A percentile compares a stretch with the other conserved stretches of the same genome.
phyloP scores from a whole-genome alignment of 2,329 filamentous ascomycete species.

The Byssoonygena ceratinophila region DNA sequence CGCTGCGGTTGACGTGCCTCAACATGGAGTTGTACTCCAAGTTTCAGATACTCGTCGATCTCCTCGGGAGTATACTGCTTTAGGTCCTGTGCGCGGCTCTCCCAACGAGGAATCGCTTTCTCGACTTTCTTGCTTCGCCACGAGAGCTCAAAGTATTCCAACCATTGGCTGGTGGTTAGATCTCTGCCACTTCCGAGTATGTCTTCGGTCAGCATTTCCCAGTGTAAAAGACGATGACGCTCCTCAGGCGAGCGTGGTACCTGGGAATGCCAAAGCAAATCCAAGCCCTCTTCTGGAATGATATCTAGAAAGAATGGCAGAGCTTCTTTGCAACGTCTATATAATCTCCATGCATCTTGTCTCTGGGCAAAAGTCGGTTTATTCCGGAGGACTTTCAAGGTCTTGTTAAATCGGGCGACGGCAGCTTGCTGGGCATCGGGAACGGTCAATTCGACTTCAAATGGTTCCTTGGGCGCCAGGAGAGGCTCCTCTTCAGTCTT shows the following conservation, averaged over 20 bases:
- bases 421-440: conserved; percentile 31
- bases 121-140: conserved; percentile 52
- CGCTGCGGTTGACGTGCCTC: conserved; percentile 38
- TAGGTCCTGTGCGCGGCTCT: conserved; percentile 45
- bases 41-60: conserved; percentile 35
- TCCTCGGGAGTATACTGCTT: conserved; percentile 34
- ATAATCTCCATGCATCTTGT: conserved; percentile 41
- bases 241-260: conserved; percentile 35
- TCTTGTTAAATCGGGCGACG: conserved; percentile 33
- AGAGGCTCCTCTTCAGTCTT: conserved; percentile 19
- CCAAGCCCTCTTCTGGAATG: conserved; percentile 53
- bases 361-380: conserved; percentile 24
- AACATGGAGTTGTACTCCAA: conserved; percentile 44
- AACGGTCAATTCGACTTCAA: conserved; percentile 28
- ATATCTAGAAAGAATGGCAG: conserved; percentile 41
- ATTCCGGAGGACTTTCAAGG: conserved; percentile 25
- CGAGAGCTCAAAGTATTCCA: conserved; percentile 58
- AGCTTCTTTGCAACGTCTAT: conserved; percentile 40
- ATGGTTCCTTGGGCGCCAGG: conserved; percentile 17
- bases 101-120: conserved; percentile 55
- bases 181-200: conserved; percentile 50
- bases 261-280: conserved; percentile 55
- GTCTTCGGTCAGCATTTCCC: conserved; percentile 54
- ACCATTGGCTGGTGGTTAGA: conserved; percentile 48
- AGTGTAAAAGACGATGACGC: conserved; percentile 39